Base-by-base conservation (phyloP, 1,139 yeast genomes). In the Debaryomyces nepalensis region DNA sequence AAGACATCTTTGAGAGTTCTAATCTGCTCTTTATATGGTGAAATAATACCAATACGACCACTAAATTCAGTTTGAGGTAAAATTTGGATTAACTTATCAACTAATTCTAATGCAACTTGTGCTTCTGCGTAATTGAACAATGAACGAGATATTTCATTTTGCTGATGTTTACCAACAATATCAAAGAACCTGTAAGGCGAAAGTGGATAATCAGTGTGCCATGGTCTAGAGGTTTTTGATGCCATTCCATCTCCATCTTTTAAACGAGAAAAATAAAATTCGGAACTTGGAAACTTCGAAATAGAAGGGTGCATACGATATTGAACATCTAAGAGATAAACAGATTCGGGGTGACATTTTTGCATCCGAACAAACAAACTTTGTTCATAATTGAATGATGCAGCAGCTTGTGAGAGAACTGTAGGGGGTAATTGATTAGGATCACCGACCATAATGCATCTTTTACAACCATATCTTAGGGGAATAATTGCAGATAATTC, bases 401-500 rank as follows among this genome's bases (percentile, higher is more conserved):
- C 84, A 1, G 98, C 98, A 6, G 82, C 84, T 54, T 87, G 91
- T 0, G 99, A 93, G 19, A 95, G 66, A n/a, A 95, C 99, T 0
- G 99, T 95, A 1, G 99, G 99, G 0, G 99, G 99, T 48, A 95
- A 75, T 68, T 95, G 99, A 59, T 93, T 91, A 2, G 99, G 99
- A 70, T 95, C 99, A 58, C 99, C 99, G 40, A 95, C 99, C 97
- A 95, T 88, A 39, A 95, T 85, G 68, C 98, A 91, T 44, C 83
- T 82, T 48, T 77, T 82, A 55, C 96, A 88, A 1, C 99, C 99
- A 61, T 91, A 95, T 57, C 96, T 75, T 51, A 95, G 72, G 0
- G 99, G 99, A 55, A 93, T 93, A 24, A 95, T 77, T 0, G 96
- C 88, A 8, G 97, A 88, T 34, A 93, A 63, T 59, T 95, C 99